Base-by-base conservation (phyloP, 108 stramenopile species). In the Asterionellopsis glacialis region DNA sequence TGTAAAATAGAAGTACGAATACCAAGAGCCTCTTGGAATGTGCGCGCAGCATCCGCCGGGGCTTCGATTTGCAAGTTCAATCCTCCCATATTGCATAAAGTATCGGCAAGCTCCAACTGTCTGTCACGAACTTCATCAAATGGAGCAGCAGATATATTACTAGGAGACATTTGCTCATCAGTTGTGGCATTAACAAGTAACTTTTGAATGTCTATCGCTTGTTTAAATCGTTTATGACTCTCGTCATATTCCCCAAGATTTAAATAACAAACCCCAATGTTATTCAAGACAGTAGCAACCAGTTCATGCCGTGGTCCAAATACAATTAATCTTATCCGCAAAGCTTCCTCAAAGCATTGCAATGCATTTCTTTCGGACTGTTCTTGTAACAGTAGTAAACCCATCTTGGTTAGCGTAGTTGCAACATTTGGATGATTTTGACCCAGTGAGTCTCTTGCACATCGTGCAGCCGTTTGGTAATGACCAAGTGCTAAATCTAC, bases 281-380 rank as follows among this genome's bases (percentile, higher is more conserved):
- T 83, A 45, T 83, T 83, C 66, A 73, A 75, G 49, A 83, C 42
- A 48, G 79, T 83, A 11, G 82, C 82, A 10, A 83, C 76, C 39
- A 83, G 45, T 12, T 51, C 60, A 67, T 83, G 82, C 14, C 45
- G 61, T 12, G 59, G 50, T 16, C 76, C 77, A 51, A 67, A 83
- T 39, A 66, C 53, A 21, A 54, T 58, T 21, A 47, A 38, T 19
- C 82, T 74, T 19, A 83, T 75, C 21, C 77, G 65, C 27, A 83
- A 47, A 23, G 77, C 77, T 58, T 83, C 82, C 25, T 69, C 59
- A 69, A 83, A 83, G 41, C 75, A 74, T 45, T 71, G 45, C 14
- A 76, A 59, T 1, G 82, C 82, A 70, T 75, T 71, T 27, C 68
- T 26, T 55, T 76, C 76, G 15, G 73, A 69, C 51, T 69, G 68